Percentiles rank a stretch among this genome's conserved stretches.
Conservation (phyloP, 2,329 filamentous ascomycete species). For the Xylaria sp. region DNA sequence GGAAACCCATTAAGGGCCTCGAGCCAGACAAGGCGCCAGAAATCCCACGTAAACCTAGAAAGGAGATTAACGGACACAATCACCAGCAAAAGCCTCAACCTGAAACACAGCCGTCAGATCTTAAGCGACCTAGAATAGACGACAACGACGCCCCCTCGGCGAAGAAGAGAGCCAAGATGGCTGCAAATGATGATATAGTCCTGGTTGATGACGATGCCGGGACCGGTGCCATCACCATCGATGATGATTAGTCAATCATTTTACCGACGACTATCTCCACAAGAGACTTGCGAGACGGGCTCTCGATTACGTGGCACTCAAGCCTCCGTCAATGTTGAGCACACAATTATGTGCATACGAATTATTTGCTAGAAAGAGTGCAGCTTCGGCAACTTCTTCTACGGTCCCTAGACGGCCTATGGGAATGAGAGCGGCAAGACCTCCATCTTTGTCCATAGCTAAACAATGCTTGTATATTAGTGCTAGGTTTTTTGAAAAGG, state of each 20-base stretch:
- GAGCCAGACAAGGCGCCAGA: slow-evolving; percentile 50
- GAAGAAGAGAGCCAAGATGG: slow-evolving; percentile 61
- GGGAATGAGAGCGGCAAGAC: slow-evolving; percentile 61
- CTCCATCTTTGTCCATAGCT: slow-evolving; percentile 38
- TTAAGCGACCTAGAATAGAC: slow-evolving; percentile 55
- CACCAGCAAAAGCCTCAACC: slow-evolving; percentile 48
- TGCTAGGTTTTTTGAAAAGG: slow-evolving; percentile 29
- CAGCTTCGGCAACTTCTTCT: slow-evolving; percentile 81
- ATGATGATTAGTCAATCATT: slow-evolving; percentile 52
- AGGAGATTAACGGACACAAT: slow-evolving; percentile 44
- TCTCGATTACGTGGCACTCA: slow-evolving; percentile 66
- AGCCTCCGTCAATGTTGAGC: slow-evolving; percentile 82
- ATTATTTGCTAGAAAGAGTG: slow-evolving; percentile 77
- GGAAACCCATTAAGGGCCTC: slow-evolving; percentile 60
- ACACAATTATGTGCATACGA: slow-evolving; percentile 86
- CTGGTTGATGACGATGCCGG: slow-evolving; percentile 54
- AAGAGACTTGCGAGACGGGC: background rate
- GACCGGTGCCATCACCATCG: slow-evolving; percentile 71
- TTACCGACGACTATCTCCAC: background rate
- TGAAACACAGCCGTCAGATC: slow-evolving; percentile 44
- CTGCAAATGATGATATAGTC: slow-evolving; percentile 49
- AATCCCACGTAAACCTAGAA: slow-evolving; percentile 61
- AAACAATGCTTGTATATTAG: slow-evolving; percentile 47
- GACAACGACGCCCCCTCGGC: slow-evolving; percentile 46
- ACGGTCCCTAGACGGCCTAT: slow-evolving; percentile 68